Evolutionary conservation across 495 filamentous ascomycete species (phyloP), one percentile per base, ranked within the genome.

Genomic region (Mycothermus thermophilus): DNA sequence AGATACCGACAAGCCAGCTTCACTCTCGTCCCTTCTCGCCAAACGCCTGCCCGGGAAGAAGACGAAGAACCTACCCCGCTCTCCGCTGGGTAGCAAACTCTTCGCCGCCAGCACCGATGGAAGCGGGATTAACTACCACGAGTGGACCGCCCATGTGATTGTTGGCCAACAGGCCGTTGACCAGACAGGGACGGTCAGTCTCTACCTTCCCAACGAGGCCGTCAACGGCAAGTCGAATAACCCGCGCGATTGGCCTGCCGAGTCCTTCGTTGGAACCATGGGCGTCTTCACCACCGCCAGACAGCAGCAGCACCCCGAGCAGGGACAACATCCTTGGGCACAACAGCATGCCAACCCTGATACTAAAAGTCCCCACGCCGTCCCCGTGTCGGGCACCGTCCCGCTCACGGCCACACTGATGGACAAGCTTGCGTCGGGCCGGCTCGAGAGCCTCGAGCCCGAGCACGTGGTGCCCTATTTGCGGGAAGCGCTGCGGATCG

Each of bases 61-160:
- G n/a, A n/a, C n/a, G n/a, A n/a, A n/a, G n/a, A 19, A 19, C 4
- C 16, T 19, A 9, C 20, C 12, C 29, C n/a, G 15, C 23, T 27
- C 29, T 3, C 7, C 23, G 1, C 8, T 13, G 4, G 22, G 7
- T 8, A 8, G 3, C 17, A 28, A 24, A 3, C 35, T 58, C 25
- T 51, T 62, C 18, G 39, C 21, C 5, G 54, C 52, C 13, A 41
- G 43, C 24, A 39, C n/a, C n/a, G n/a, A n/a, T n/a, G n/a, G n/a
- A n/a, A n/a, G n/a, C n/a, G n/a, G n/a, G n/a, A n/a, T n/a, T n/a
- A n/a, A n/a, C n/a, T 64, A 70, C 41, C 58, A 55, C 17, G 66
- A 81, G 46, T 82, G 76, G 67, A 60, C 69, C n/a, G 64, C 65
- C 37, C 76, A 73, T 46, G 62, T 82, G 38, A 48, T 52, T 8